phyloP scores from a whole-genome alignment of 441 rosid genomes.

The Euphorbia schlechtendalii region DNA sequence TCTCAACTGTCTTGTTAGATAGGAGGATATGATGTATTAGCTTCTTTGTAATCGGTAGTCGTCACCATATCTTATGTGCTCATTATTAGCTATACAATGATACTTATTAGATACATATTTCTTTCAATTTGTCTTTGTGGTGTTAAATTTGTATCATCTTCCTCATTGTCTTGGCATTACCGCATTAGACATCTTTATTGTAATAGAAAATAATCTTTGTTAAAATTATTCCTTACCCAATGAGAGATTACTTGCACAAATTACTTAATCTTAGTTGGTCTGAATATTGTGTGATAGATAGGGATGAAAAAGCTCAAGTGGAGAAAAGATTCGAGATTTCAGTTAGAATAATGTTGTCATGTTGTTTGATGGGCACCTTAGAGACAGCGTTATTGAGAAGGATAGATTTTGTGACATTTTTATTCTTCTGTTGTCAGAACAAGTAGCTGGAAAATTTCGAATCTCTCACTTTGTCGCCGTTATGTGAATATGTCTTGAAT shows the following conservation, averaged over 20 bases:
- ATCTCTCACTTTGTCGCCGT: not conserved
- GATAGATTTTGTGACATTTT: not conserved
- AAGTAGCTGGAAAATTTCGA: not conserved
- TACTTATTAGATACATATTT: too few relatives aligned
- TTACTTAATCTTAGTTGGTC: not conserved
- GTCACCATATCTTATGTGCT: not conserved
- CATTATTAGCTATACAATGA: not conserved
- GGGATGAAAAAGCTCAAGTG: not conserved
- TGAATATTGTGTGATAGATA: not conserved
- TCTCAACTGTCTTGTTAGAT: too few relatives aligned
- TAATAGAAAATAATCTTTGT: not conserved
- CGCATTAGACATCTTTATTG: not conserved
- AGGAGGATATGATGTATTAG: too few relatives aligned
- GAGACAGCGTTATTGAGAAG: not conserved
- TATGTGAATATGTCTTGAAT: conserved; percentile 14
- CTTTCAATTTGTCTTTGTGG: too few relatives aligned
- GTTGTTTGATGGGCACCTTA: not conserved
- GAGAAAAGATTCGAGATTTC: not conserved
- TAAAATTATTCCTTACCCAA: not conserved
- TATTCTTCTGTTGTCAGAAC: not conserved
- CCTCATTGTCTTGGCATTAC: not conserved
- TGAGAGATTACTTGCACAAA: not conserved
- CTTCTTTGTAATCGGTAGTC: too few relatives aligned
- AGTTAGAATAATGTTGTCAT: not conserved
- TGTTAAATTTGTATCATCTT: too few relatives aligned